phyloP scores from a whole-genome alignment of 2,329 filamentous ascomycete genomes.

The Bipolaris bicolor region DNA sequence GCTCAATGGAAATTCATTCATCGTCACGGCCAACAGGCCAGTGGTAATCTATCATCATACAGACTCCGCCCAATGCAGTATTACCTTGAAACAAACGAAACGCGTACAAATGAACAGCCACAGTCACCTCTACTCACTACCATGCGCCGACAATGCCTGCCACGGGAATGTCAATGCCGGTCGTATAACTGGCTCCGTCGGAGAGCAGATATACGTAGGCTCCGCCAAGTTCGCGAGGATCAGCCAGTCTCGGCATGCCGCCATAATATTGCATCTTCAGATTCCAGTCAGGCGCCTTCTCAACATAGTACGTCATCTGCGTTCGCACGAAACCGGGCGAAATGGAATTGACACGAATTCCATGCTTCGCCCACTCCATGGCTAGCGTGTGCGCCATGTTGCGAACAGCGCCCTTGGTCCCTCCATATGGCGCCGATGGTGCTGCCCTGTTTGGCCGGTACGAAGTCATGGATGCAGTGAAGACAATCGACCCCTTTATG shows the following conservation, averaged over 20 bases:
- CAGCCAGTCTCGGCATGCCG: slow-evolving; percentile 59
- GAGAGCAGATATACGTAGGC: slow-evolving; percentile 58
- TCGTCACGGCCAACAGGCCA: not conserved
- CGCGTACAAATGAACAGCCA: not conserved
- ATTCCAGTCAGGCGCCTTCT: slow-evolving; percentile 58
- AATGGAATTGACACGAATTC: slow-evolving; percentile 83
- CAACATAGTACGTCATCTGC: slow-evolving; percentile 58
- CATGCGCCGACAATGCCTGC: slow-evolving; percentile 57
- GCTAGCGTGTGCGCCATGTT: slow-evolving; percentile 65
- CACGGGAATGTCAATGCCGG: slow-evolving; percentile 57
- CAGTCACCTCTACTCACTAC: slow-evolving; percentile 26
- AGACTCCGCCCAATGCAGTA: slow-evolving; percentile 35
- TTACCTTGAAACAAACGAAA: not conserved
- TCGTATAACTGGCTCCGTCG: slow-evolving; percentile 57
- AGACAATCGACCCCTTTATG: slow-evolving; percentile 57
- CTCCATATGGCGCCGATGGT: slow-evolving; percentile 57
- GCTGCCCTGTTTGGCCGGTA: slow-evolving; percentile 59
- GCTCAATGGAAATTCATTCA: not conserved
- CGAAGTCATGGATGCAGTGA: slow-evolving; percentile 58
- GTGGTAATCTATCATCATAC: too few species aligned
- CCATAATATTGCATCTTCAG: slow-evolving; percentile 62
- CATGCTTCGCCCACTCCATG: slow-evolving; percentile 82
- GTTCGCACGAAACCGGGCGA: slow-evolving; percentile 89
- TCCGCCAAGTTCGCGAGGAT: slow-evolving; percentile 59
- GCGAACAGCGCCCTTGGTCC: slow-evolving; percentile 52